These are phyloP conservation scores for Fomitiporia mediterranea DNA, from an alignment of 1,284 basidiomycete genomes.

Conservation along the genomic window DNA sequence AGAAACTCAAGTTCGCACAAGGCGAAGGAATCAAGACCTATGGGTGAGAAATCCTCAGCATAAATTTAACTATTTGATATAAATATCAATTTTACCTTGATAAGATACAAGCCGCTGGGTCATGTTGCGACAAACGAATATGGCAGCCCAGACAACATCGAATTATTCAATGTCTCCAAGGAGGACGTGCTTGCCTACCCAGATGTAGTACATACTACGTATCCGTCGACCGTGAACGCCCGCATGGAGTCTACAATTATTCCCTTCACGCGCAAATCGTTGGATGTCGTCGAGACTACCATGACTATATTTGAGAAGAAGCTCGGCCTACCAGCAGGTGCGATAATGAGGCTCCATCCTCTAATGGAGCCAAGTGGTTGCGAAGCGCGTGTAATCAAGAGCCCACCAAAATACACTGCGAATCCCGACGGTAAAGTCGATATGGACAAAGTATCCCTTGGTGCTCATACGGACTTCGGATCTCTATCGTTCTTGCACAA, in stretches of 20 bases:
- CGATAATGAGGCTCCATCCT: constrained; percentile 44
- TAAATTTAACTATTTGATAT: not conserved
- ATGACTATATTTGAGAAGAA: constrained; percentile 52
- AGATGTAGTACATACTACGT: constrained; percentile 43
- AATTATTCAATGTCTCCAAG: constrained; percentile 65
- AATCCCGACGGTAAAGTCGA: not conserved
- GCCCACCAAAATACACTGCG: constrained; percentile 32
- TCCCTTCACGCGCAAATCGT: constrained; percentile 55
- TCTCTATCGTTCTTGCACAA: constrained; percentile 63
- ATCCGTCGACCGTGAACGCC: constrained; percentile 48
- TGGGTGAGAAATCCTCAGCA: constrained; percentile 38
- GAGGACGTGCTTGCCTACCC: constrained; percentile 63
- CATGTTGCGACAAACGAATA: constrained; percentile 58
- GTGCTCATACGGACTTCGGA: constrained; percentile 48
- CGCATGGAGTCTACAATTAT: constrained; percentile 45
- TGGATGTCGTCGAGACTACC: constrained; percentile 50
- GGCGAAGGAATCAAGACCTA: constrained; percentile 59
- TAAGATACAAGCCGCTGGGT: constrained; percentile 61
- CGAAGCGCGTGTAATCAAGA: constrained; percentile 55
- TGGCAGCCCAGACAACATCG: constrained; percentile 51
- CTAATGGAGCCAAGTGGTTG: constrained; percentile 48
- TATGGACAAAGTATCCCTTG: constrained; percentile 32
- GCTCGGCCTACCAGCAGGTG: constrained; percentile 50
- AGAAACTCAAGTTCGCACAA: constrained; percentile 63
- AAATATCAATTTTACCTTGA: too few species aligned